phyloP scores from a whole-genome alignment of 805 yeast species.

The Kluyveromyces wickerhamii region DNA sequence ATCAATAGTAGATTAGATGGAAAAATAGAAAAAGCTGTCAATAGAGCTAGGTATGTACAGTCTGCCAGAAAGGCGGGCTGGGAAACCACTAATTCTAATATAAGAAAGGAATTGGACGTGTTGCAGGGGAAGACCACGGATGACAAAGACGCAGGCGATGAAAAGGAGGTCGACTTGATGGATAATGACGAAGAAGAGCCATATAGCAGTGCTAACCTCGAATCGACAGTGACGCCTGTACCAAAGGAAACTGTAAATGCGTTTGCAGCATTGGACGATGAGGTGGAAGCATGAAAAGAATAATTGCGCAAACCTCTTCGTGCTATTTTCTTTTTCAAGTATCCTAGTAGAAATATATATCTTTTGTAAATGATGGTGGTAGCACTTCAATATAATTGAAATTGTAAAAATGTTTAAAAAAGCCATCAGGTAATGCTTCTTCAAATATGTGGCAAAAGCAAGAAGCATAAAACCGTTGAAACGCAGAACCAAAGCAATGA shows the following conservation, averaged over 20 bases:
- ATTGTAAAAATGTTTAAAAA: too few species aligned
- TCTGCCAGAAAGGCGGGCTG: conserved; percentile 60
- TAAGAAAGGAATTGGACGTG: conserved; percentile 28
- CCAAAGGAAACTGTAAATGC: conserved; percentile 14
- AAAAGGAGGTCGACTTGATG: conserved; percentile 18
- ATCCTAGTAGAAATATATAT: too few species aligned
- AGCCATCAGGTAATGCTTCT: too few species aligned
- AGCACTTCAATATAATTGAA: too few species aligned
- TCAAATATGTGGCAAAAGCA: too few species aligned
- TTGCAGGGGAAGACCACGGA: conserved; percentile 8
- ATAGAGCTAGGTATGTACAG: conserved; percentile 55
- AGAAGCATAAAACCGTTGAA: too few species aligned
- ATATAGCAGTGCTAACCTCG: conserved; percentile 1
- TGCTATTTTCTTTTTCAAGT: too few species aligned
- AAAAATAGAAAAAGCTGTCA: conserved; percentile 57
- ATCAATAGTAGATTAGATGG: conserved; percentile 48
- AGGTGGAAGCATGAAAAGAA: conserved; percentile 26
- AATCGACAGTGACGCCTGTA: neutral
- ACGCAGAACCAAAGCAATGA: neutral
- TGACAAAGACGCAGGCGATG: conserved; percentile 14
- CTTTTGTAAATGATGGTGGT: too few species aligned
- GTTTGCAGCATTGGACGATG: conserved; percentile 27
- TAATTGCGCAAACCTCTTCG: too few species aligned
- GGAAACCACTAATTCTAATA: conserved; percentile 55
- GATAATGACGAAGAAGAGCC: conserved; percentile 15